Evolutionary conservation across 306 rosid genomes (phyloP), one percentile per base, ranked within the genome.

Genomic region (Corylus americana): DNA sequence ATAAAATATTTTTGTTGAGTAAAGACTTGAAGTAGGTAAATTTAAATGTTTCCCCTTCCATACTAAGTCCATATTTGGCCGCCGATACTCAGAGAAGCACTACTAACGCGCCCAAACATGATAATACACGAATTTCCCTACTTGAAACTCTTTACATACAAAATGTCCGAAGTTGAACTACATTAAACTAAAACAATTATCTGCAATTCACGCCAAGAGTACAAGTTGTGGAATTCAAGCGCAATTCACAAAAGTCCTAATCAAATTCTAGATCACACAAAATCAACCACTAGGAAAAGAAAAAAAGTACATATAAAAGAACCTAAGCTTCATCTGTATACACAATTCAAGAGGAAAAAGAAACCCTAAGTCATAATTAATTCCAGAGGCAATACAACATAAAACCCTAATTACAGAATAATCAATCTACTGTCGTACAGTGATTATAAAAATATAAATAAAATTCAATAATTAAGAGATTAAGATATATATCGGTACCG

Each of bases 361-460:
- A 82, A 81, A 35, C 78, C 89, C 89, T 68, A 76, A 79, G 59
- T 71, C 66, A 58, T 53, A 51, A 7, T n/a, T 61, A 66, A 44
- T 47, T 72, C 64, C 77, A 68, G 11, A 1, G 9, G 27, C 27
- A 39, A 68, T n/a, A 68, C 14, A 42, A 67, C 45, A 42, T 18
- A 57, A 78, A 66, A 67, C 81, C 75, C 88, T 74, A 80, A 78
- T 45, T 39, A 61, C 83, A 55, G 62, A 70, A 70, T 64, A 71
- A 35, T 68, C 76, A 31, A 66, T 35, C 70, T 18, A 69, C 25
- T 45, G 31, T 44, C 12, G 6, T 18, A 39, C 8, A 42, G 27
- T 10, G 11, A 49, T 45, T 50, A 67, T 48, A 62, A 7, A 42
- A 78, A 27, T 44, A 74, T 1, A 35, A 25, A 68, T n/a, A 14